Base-by-base conservation (phyloP, 2,329 filamentous ascomycete species). In the Verticillium nonalfalfae region DNA sequence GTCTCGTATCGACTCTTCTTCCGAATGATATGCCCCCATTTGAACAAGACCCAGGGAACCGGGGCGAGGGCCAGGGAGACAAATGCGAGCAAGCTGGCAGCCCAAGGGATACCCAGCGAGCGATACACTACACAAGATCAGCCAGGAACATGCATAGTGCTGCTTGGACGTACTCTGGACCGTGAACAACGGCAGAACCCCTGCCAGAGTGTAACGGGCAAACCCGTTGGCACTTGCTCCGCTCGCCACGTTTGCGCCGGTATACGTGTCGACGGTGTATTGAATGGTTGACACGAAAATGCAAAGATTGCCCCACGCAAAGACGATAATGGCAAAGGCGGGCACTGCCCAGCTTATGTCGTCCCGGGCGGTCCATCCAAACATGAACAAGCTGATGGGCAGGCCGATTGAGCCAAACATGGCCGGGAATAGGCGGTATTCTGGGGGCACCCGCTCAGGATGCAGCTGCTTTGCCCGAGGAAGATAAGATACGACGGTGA, bases 381-480 rank as follows among this genome's bases (percentile, higher is more conserved):
- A 85, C 83, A 85, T 85, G 73, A 88, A 87, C 62, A 88, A 78
- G 11, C 84, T 79, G 13, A 85, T 69, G 1, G 86, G 84, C 11
- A 89, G 76, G 2, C 76, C 72, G 14, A 83, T 62, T 5, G 79
- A 76, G 3, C 80, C 84, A 10, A 81, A 66, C 65, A 87, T 84
- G 34, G 85, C 85, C 4, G 89, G 74, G 0, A 85, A 82, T 11
- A 89, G 73, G 0, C 86, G 75, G 62, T 87, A 75, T 70, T 89
- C 85, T 0, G 85, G 84, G 0, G 77, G 76, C 0, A 79, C 75
- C 33, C 69, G 68, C 33, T 74, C 67, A 1, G 70, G 70, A 0
- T 74, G 73, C 52, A 71, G 73, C 2, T 66, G 70, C 1, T 68
- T 61, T 0, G 71, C 68, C 59, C 76, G 73, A 1, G 68, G 71